Conservation (phyloP, 768 basidiomycete genomes). For the Suillus luteus region DNA sequence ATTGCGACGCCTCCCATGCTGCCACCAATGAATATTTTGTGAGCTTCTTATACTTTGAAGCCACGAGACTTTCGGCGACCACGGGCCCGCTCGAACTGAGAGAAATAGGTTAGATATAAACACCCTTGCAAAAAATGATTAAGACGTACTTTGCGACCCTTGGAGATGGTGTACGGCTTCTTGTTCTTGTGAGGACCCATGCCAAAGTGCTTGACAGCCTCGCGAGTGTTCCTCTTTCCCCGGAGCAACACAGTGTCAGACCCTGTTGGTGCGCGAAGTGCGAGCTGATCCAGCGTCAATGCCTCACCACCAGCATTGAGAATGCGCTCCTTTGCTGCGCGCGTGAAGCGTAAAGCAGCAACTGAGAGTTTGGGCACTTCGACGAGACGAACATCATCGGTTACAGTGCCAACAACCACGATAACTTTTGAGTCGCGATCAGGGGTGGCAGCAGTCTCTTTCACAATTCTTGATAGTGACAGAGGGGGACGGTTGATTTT, state of each 20-base stretch:
- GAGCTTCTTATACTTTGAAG: slow-evolving; percentile 81
- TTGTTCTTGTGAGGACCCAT: slow-evolving; percentile 99
- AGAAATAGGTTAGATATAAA: slow-evolving; percentile 11
- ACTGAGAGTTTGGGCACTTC: slow-evolving; percentile 89
- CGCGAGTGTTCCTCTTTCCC: slow-evolving; percentile 90
- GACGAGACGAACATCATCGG: slow-evolving; percentile 89
- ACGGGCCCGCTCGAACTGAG: slow-evolving; percentile 93
- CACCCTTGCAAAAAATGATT: not conserved
- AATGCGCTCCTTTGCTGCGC: slow-evolving; percentile 91
- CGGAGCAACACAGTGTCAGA: slow-evolving; percentile 92
- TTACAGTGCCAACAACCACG: slow-evolving; percentile 89
- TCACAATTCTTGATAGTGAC: slow-evolving; percentile 89
- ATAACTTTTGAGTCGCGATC: slow-evolving; percentile 81
- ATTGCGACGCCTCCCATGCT: slow-evolving; percentile 27
- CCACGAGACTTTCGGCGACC: slow-evolving; percentile 98
- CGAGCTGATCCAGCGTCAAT: slow-evolving; percentile 95
- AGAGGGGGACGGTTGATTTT: slow-evolving; percentile 97
- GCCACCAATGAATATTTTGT: slow-evolving; percentile 36
- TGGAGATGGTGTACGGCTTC: slow-evolving; percentile 94
- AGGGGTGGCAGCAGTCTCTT: slow-evolving; percentile 68
- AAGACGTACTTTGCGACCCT: slow-evolving; percentile 84
- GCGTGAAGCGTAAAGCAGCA: slow-evolving; percentile 94
- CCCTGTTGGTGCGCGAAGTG: slow-evolving; percentile 91
- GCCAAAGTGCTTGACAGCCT: slow-evolving; percentile 98
- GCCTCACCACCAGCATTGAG: slow-evolving; percentile 93